phyloP scores from a whole-genome alignment of 768 basidiomycete species.

The Mycena galericulata region DNA sequence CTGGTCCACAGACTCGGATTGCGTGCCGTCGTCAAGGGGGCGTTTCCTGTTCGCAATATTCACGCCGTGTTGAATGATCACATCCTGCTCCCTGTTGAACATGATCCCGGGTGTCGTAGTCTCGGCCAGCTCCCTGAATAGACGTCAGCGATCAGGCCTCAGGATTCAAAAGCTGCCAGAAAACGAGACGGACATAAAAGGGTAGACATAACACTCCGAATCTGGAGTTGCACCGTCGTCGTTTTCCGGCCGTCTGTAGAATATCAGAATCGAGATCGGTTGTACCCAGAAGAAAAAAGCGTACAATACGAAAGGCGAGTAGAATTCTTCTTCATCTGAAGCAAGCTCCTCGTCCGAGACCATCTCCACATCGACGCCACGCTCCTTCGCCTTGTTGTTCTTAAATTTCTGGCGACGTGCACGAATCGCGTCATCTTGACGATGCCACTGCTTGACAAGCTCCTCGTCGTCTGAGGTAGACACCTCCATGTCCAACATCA shows the following conservation, averaged over 20 bases:
- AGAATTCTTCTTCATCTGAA: conserved; percentile 22
- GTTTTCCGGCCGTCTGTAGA: conserved; percentile 1
- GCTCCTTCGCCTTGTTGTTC: conserved; percentile 7
- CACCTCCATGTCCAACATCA: conserved; percentile 23
- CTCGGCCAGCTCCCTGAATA: neutral
- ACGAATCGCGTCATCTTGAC: neutral
- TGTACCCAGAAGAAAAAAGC: neutral
- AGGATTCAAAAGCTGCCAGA: neutral
- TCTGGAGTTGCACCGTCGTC: conserved; percentile 13
- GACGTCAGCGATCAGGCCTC: neutral
- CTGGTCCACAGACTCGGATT: neutral
- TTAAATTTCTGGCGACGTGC: neutral
- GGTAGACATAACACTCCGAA: conserved; percentile 15
- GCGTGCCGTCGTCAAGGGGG: neutral
- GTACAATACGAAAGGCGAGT: conserved; percentile 19
- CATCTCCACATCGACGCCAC: conserved; percentile 7
- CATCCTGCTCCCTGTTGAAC: neutral
- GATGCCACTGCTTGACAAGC: conserved; percentile 17
- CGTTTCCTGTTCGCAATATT: neutral
- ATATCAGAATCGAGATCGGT: neutral
- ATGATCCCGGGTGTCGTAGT: neutral
- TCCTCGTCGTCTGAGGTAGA: conserved; percentile 20
- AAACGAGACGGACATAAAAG: conserved; percentile 7
- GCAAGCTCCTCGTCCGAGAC: conserved; percentile 18
- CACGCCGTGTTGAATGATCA: neutral